Evolutionary conservation across 1,139 yeast genomes (phyloP), one percentile per base, ranked within the genome.

Genomic region (Hemisphaericaspora xylofermentans): DNA sequence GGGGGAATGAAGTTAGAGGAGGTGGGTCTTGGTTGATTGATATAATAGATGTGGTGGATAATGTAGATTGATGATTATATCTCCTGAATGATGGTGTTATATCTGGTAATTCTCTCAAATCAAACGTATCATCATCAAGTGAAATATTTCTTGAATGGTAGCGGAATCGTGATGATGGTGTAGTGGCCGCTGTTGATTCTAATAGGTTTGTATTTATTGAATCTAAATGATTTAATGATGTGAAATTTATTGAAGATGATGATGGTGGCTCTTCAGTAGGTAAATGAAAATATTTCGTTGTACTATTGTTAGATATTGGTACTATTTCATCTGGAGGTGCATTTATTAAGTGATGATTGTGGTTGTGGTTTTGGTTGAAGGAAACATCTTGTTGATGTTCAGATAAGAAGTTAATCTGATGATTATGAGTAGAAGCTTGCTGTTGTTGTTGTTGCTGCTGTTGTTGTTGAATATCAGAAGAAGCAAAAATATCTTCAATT

Each of bases 101-200:
- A 41, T 43, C 39, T 51, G 49, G 34, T 43, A 31, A 31, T 7
- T 31, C 34, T n/a, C 25, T 12, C 13, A 18, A 13, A 19, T 31
- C 21, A 18, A 19, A 31, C 4, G 41, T n/a, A 41, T 54, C 65
- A 41, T 54, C 65, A 41, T 61, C 68, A 30, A 62, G 45, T 12
- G 63, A 56, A 17, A 61, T 52, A 50, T 61, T 62, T 39, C 61
- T 59, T 41, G 63, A 58, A 43, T 58, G 62, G n/a, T n/a, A n/a
- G n/a, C n/a, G n/a, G n/a, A n/a, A n/a, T n/a, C n/a, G 25, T n/a
- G 24, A n/a, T 15, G 26, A 24, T n/a, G n/a, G n/a, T n/a, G n/a
- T n/a, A n/a, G n/a, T n/a, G n/a, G n/a, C n/a, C n/a, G n/a, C n/a
- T n/a, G 29, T 29, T 18, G 31, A 17, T 14, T 36, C 39, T 22